Conservation (phyloP, 208 protist genomes). For the Leishmania braziliensis region DNA sequence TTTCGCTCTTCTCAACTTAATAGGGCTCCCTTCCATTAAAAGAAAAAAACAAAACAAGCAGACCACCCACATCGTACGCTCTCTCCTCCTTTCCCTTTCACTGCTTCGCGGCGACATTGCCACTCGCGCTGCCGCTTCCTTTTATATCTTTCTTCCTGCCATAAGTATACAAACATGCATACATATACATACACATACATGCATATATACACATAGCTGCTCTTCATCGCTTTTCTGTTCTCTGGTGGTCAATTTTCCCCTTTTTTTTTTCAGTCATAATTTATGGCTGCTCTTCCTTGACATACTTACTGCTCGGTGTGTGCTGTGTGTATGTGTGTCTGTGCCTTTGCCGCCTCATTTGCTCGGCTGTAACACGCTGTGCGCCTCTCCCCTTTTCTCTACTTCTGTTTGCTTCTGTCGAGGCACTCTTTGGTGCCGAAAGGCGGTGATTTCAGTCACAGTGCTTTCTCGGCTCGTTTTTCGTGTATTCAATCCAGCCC, state of each 20-base stretch:
- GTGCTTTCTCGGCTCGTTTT: background rate
- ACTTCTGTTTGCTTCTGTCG: background rate
- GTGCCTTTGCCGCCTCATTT: background rate
- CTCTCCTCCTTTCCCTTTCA: no score
- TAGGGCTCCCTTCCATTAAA: no score
- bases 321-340: background rate
- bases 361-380: background rate
- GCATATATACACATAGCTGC: background rate
- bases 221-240: background rate
- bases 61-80: no score
- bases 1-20: no score
- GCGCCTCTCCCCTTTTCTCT: background rate
- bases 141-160: background rate
- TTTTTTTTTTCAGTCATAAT: background rate
- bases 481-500: background rate
- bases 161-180: background rate
- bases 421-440: background rate
- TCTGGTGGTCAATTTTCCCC: background rate
- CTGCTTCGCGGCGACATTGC: no score
- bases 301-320: background rate
- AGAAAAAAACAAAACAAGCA: no score
- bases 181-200: background rate
- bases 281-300: background rate
- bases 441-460: background rate
- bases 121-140: no score